These are phyloP conservation scores for Staphylotrichum longicolle DNA, from an alignment of 495 filamentous ascomycete genomes.

Conservation along the genomic window DNA sequence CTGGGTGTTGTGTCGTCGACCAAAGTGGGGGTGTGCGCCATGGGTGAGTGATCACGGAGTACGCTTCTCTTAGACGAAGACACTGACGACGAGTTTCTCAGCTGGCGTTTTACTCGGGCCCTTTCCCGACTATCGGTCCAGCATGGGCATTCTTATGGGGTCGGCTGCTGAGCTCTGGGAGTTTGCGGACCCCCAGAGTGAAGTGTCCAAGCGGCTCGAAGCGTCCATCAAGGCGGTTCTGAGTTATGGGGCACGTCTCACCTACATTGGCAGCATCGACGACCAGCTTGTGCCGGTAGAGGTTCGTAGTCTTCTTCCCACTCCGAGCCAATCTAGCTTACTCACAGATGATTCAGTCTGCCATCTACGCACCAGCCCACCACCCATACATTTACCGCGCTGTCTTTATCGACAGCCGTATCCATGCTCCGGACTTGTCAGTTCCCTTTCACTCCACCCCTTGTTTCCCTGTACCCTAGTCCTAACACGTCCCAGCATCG, in stretches of 20 bases:
- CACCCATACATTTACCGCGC: conserved; percentile 93
- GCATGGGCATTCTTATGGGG: conserved; percentile 72
- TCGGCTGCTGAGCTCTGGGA: conserved; percentile 91
- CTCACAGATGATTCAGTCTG: conserved; percentile 57
- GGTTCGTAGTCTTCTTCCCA: conserved; percentile 40
- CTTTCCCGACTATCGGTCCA: conserved; percentile 80
- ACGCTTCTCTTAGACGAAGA: not conserved
- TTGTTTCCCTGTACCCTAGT: conserved; percentile 15
- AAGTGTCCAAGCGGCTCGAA: conserved; percentile 78
- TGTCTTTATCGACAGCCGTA: conserved; percentile 89
- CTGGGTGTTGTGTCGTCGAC: conserved; percentile 68
- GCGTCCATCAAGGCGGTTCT: conserved; percentile 69
- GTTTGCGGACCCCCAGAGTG: conserved; percentile 74
- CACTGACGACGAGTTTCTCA: conserved; percentile 26
- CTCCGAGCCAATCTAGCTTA: not conserved
- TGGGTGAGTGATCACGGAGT: conserved; percentile 48
- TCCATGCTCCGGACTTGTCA: conserved; percentile 90
- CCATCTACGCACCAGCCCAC: conserved; percentile 73
- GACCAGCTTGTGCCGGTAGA: conserved; percentile 94
- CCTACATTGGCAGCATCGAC: conserved; percentile 89
- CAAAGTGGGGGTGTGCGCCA: conserved; percentile 78
- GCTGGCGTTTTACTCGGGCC: conserved; percentile 93
- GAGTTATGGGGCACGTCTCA: conserved; percentile 73
- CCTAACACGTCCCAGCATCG: conserved; percentile 55
- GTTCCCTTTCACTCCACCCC: conserved; percentile 22